Percentiles rank a stretch among this genome's conserved stretches.
phyloP scores from a whole-genome alignment of 2,329 filamentous ascomycete genomes.

The Fusarium annulatum region DNA sequence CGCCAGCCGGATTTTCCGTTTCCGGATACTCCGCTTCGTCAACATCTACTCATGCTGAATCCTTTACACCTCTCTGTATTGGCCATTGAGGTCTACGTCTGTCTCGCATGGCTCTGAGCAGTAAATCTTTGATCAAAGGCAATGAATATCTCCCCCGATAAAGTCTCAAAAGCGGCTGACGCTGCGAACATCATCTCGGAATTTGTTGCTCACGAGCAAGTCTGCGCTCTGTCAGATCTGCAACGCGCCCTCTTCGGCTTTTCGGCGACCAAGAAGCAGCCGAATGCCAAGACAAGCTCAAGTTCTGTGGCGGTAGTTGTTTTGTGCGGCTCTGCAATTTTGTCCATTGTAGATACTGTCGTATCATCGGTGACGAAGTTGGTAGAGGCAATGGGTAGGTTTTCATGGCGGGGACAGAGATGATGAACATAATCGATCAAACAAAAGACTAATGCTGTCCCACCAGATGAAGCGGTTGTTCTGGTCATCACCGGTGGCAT shows the following conservation, averaged over 20 bases:
- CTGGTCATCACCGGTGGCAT: slow-evolving; percentile 38
- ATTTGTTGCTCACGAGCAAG: slow-evolving; percentile 32
- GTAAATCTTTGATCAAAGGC: neutral
- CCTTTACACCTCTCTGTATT: neutral
- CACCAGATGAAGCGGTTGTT: neutral
- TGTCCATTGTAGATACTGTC: slow-evolving; percentile 28
- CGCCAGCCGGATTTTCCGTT: slow-evolving; percentile 12
- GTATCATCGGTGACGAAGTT: slow-evolving; percentile 10
- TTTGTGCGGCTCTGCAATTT: slow-evolving; percentile 34
- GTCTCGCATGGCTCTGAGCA: neutral
- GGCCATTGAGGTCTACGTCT: no score
- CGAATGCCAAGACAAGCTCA: neutral
- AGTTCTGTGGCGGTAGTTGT: slow-evolving; percentile 15
- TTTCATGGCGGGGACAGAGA: no score
- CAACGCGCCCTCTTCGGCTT: neutral
- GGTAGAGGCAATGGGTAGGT: neutral
- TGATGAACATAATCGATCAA: neutral
- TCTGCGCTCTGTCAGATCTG: slow-evolving; percentile 13
- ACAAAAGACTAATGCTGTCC: neutral
- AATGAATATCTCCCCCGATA: neutral
- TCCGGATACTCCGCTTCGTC: slow-evolving; percentile 18
- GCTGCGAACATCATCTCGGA: slow-evolving; percentile 25
- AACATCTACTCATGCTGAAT: neutral
- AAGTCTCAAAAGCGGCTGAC: neutral
- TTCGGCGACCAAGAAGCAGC: neutral